phyloP scores from a whole-genome alignment of 768 basidiomycete genomes.

The Cantharellus anzutake region DNA sequence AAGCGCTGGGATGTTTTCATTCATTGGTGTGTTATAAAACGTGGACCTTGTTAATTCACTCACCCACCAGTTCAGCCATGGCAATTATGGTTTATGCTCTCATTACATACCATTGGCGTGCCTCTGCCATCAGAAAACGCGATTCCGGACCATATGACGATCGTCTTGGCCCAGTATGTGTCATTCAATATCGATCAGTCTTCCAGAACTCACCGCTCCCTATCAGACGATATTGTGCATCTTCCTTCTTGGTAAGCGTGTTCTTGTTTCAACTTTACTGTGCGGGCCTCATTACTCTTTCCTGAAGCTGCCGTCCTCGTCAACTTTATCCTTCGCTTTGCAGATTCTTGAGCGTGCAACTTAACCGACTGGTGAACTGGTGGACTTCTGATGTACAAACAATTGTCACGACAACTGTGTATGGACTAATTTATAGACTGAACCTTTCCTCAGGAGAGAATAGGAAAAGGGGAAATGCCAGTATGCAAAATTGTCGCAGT shows the following conservation, averaged over 20 bases:
- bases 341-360: conserved; percentile 14
- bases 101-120: conserved; percentile 92
- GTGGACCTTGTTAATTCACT: background rate
- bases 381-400: background rate
- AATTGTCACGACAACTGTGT: background rate
- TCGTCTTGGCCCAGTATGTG: conserved; percentile 77
- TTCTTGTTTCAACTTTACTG: background rate
- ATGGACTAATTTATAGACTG: background rate
- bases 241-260: conserved; percentile 48
- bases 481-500: background rate
- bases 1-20: conserved; percentile 89
- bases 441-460: background rate
- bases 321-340: conserved; percentile 74
- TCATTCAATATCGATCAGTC: background rate
- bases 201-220: conserved; percentile 4
- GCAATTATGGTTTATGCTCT: conserved; percentile 94
- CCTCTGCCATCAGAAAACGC: conserved; percentile 75
- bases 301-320: conserved; percentile 54
- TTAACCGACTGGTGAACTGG: background rate
- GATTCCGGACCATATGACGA: conserved; percentile 95
- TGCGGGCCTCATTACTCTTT: conserved; percentile 7
- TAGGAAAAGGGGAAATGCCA: background rate
- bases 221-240: conserved; percentile 62
- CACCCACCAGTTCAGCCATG: conserved; percentile 40
- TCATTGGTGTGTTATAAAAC: conserved; percentile 46